Base-by-base conservation (phyloP, 2,329 filamentous ascomycete genomes). In the Beauveria pseudobassiana region DNA sequence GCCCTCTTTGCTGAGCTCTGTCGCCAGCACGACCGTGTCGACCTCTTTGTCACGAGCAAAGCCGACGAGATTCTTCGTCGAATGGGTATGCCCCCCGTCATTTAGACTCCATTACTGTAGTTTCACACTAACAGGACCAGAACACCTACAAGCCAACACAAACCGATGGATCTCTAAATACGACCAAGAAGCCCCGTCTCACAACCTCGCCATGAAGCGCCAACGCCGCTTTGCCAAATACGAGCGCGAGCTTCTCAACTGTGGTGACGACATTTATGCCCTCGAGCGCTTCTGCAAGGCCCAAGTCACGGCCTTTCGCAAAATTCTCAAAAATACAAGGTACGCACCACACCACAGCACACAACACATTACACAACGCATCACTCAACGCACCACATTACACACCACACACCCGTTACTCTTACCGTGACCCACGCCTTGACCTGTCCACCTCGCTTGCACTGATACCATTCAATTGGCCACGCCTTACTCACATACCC, bases 251-350 rank as follows among this genome's bases (percentile, higher is more conserved):
- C 69, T 83, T 3, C 71, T 82, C 46, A 76, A 77, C 59, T 89
- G 88, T 65, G 86, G 87, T 51, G 84, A 90, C 65, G 90, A 95
- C 65, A 85, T 91, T 59, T 82, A 84, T 59, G 83, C 84, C 5
- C 78, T 95, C 6, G 82, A 84, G 42, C 85, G 90, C 48, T 96
- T 93, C 68, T 83, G 87, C 65, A 81, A 83, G 63, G 88, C 88
- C 2, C 91, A 96, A 70, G 80, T 87, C 10, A 83, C 87, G 5
- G 91, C 88, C 4, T 93, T 96, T 68, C 83, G 85, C 61, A 96
- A 96, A 75, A 87, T 96, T 43, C 77, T 93, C 40, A 95, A 93
- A 96, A 96, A 71, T 93, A 95, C 75, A 83, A 80, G 78, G 83
- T 84, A 75, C n/a, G 75, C 62, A 57, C n/a, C 46, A 38, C 34